These are phyloP conservation scores for Phytomonas francai DNA, from an alignment of 208 protist species.

Conservation along the genomic window DNA sequence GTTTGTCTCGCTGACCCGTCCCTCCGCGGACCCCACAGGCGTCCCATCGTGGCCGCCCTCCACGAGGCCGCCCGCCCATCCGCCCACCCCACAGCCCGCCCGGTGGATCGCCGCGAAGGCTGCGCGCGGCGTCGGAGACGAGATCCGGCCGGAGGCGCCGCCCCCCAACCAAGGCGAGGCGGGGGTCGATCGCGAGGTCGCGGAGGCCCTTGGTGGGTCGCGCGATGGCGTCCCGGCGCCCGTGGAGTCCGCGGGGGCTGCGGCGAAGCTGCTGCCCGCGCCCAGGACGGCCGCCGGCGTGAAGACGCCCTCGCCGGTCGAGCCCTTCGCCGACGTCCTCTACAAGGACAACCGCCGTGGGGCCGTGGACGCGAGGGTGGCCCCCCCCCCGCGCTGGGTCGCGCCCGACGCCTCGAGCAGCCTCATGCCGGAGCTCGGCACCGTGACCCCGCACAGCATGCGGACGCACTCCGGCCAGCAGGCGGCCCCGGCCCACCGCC, in stretches of 20 bases:
- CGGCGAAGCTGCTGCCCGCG: neutral
- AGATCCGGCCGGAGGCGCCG: too few relatives aligned
- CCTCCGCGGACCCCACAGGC: too few relatives aligned
- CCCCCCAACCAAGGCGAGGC: too few relatives aligned
- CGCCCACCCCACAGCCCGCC: too few relatives aligned
- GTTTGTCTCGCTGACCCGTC: too few relatives aligned
- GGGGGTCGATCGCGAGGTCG: too few relatives aligned
- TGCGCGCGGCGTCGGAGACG: too few relatives aligned
- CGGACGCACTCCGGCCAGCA: neutral
- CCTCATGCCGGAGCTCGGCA: constrained; percentile 27
- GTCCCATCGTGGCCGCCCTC: too few relatives aligned
- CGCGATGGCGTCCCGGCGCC: neutral
- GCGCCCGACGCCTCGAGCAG: constrained; percentile 25
- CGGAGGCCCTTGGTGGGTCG: neutral
- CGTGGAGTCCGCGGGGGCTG: neutral
- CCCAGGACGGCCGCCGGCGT: neutral
- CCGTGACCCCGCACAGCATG: constrained; percentile 26
- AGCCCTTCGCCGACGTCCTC: constrained; percentile 41
- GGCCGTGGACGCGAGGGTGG: neutral
- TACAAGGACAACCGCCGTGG: constrained; percentile 15
- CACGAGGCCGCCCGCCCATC: too few relatives aligned
- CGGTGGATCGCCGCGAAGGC: too few relatives aligned
- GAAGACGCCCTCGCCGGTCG: constrained; percentile 22
- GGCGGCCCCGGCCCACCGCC: neutral
- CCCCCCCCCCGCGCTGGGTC: constrained; percentile 2